Evolutionary conservation across 805 yeast species (phyloP).

Genomic region (Saccharomycopsis fodiens): DNA sequence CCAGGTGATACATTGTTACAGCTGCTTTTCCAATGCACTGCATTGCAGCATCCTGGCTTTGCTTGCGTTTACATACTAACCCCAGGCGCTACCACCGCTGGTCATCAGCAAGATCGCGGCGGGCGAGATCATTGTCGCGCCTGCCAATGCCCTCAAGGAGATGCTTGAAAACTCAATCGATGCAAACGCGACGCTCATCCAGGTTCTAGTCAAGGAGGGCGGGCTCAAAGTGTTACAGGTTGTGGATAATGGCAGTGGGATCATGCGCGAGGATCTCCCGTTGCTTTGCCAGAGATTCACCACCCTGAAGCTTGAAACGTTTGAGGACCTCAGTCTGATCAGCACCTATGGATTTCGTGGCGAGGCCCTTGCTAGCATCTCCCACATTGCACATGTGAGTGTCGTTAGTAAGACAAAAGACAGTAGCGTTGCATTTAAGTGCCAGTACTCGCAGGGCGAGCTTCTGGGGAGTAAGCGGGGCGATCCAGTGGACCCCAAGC

Average conservation of each 20-base stretch:
- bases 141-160: conserved; percentile 91
- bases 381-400: conserved; percentile 77
- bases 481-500: conserved; percentile 42
- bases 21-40: no score
- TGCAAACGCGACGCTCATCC: conserved; percentile 69
- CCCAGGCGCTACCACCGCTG: conserved; percentile 48
- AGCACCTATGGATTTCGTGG: conserved; percentile 93
- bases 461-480: conserved; percentile 38
- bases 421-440: conserved; percentile 62
- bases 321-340: conserved; percentile 67
- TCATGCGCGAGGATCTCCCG: conserved; percentile 59
- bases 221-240: conserved; percentile 83
- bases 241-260: conserved; percentile 86
- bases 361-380: conserved; percentile 91
- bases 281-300: conserved; percentile 89
- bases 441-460: conserved; percentile 61
- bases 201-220: conserved; percentile 82
- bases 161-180: conserved; percentile 88
- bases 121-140: conserved; percentile 91
- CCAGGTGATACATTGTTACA: no score
- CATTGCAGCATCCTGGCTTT: no score
- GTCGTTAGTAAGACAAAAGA: conserved; percentile 65
- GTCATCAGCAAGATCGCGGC: conserved; percentile 94
- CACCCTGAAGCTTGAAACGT: conserved; percentile 70
- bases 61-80: no score